Evolutionary conservation across 768 basidiomycete genomes (phyloP), one percentile per base, ranked within the genome.

Genomic region (Boletellus sp.): DNA sequence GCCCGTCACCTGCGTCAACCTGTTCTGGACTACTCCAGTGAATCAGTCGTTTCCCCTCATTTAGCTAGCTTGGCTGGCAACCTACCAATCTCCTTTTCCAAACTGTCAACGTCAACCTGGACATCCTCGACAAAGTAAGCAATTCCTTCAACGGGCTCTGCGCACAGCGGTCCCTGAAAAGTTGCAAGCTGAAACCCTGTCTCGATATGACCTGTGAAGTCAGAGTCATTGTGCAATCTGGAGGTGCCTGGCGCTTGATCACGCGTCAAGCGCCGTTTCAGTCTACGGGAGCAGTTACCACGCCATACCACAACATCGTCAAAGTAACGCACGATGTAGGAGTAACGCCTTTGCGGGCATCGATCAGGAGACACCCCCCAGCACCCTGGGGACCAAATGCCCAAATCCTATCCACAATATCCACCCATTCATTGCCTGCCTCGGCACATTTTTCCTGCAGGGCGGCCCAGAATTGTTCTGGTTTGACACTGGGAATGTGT

Each of bases 171-270:
- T 0, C 96, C 96, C 68, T 94, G 92, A 65, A 93, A 87, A 2
- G 87, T 87, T 1, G 93, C 94, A 41, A 98, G 78, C 70, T 96
- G 94, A 70, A 99, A 99, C 2, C 94, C 95, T 4, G 86, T 87
- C 65, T 97, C 94, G 26, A 98, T 76, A 55, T 87, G 78, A 47
- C 82, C 82, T 57, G 94, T 86, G 53, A 97, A 90, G 53, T 92
- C 82, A 42, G 45, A 49, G 20, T 58, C 72, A 19, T 68, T 68
- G 42, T 70, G 66, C 13, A 62, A 65, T 48, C 65, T 37, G 51
- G 58, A 64, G 7, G 65, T 63, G 4, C 70, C 55, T 48, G 68
- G 68, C 28, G 54, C 61, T 58, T 70, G 70, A 48, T 54, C 52
- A 20, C 57, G 78, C 36, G 57, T 74, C 34, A 84, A 65, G 23